Conservation (phyloP, 139 green algal genomes). For the Chlamydomonas sphaeroides region DNA sequence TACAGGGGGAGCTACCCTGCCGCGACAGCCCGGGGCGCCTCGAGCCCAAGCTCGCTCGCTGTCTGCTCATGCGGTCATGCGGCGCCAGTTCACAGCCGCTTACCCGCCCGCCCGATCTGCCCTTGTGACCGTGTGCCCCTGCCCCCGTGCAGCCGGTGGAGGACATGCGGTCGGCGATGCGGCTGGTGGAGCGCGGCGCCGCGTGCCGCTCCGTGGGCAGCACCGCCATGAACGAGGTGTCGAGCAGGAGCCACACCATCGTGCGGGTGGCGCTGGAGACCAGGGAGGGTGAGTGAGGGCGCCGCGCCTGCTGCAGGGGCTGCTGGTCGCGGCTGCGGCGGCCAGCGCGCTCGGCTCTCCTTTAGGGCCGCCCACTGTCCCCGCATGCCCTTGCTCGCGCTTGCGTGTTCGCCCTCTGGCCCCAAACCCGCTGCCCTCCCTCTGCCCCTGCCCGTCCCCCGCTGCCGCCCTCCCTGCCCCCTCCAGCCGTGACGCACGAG, state of each 20-base stretch:
- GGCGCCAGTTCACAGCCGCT: no score
- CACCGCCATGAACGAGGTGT: constrained; percentile 58
- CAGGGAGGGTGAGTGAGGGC: neutral
- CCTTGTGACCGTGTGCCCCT: neutral
- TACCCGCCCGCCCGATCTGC: no score
- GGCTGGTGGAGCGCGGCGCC: constrained; percentile 22
- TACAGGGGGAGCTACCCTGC: no score
- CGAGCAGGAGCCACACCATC: constrained; percentile 62
- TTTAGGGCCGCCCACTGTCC: no score
- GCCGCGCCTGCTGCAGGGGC: neutral
- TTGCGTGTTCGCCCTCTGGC: neutral
- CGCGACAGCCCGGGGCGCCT: no score
- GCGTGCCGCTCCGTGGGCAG: constrained; percentile 18
- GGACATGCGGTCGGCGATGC: constrained; percentile 19
- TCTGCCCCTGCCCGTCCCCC: neutral
- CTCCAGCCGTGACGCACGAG: neutral
- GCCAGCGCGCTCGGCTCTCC: no score
- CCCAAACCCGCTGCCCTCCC: neutral
- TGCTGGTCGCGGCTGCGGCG: no score
- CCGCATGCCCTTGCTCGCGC: no score
- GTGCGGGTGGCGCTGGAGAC: constrained; percentile 50
- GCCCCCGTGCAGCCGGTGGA: neutral
- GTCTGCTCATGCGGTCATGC: no score
- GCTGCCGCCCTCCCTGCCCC: no score
- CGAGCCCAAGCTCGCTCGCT: no score